Evolutionary conservation across 495 filamentous ascomycete genomes (phyloP).

Genomic region (Pyrenopolyporus hunteri): DNA sequence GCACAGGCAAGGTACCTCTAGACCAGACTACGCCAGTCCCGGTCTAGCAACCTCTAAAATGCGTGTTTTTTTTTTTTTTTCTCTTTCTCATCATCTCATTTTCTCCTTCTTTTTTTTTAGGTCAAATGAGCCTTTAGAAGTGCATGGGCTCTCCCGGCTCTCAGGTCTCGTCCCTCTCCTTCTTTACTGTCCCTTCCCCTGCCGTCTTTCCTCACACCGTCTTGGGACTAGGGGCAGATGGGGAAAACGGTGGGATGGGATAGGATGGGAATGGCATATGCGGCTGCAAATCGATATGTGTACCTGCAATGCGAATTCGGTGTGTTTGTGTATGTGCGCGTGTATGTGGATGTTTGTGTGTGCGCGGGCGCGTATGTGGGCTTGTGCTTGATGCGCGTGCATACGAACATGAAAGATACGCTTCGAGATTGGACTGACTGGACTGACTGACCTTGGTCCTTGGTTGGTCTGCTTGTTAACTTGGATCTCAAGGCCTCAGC

Average conservation of each 20-base stretch:
- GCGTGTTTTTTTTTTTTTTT: too few relatives aligned
- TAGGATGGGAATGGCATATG: background rate
- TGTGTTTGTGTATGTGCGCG: conserved; percentile 2
- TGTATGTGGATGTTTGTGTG: conserved; percentile 15
- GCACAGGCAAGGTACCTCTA: too few relatives aligned
- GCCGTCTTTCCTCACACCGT: background rate
- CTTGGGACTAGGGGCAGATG: background rate
- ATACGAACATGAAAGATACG: conserved; percentile 5
- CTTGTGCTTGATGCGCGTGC: conserved; percentile 25
- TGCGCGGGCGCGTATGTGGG: conserved; percentile 23
- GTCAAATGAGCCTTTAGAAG: too few relatives aligned
- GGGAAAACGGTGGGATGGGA: background rate
- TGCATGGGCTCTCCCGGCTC: too few relatives aligned
- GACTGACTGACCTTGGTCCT: conserved; percentile 33
- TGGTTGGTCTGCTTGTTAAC: conserved; percentile 18
- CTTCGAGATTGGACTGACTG: conserved; percentile 27
- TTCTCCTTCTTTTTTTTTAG: background rate
- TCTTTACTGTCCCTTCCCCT: background rate
- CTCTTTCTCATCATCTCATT: background rate
- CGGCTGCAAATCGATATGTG: background rate
- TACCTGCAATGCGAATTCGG: background rate
- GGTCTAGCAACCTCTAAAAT: too few relatives aligned
- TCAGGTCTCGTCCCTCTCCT: background rate
- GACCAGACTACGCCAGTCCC: too few relatives aligned
- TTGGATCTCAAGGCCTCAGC: conserved; percentile 25